Evolutionary conservation across 2,329 filamentous ascomycete genomes (phyloP), one percentile per base, ranked within the genome.

Genomic region (Fusarium liriodendri): DNA sequence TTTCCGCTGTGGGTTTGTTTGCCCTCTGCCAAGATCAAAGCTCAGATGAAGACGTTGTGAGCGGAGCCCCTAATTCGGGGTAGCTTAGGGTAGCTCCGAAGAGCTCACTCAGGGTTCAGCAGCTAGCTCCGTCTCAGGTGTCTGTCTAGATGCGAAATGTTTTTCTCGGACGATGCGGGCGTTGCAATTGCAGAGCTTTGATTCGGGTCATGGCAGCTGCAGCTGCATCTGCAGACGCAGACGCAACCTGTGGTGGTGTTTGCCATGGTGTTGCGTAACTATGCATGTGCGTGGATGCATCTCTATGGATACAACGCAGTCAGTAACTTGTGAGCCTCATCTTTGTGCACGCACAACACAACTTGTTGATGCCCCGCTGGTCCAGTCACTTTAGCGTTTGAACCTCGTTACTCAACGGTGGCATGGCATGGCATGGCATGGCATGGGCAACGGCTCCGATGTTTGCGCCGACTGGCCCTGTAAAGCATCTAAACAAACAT

Each of bases 101-200:
- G 22, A 65, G 45, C 45, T 62, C 25, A 50, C 64, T 69, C 61
- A 71, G 64, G 71, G 71, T 72, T 68, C 65, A 74, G 58, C 32
- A 45, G 47, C 71, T 69, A 69, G 65, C 67, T 60, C 62, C 71
- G 58, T 69, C 58, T 11, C 38, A 52, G 50, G 64, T 72, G 59
- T 54, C 71, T 38, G 61, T 66, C 45, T 50, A 18, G 45, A 50
- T 27, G 45, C 45, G 54, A 62, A 69, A 57, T 62, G 25, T 50
- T 50, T 62, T 58, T 64, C 74, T 35, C 14, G 40, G 50, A 59
- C 52, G 40, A 72, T 58, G 58, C 58, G 68, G 61, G 32, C 58
- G 55, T 69, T 20, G 45, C 18, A 60, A 66, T 63, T 50, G 25
- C 33, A 32, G 22, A 61, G 45, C 37, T 35, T 45, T 69, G 32